Evolutionary conservation across 768 basidiomycete species (phyloP), one percentile per base, ranked within the genome.

Genomic region (Leccinum sublutescens): DNA sequence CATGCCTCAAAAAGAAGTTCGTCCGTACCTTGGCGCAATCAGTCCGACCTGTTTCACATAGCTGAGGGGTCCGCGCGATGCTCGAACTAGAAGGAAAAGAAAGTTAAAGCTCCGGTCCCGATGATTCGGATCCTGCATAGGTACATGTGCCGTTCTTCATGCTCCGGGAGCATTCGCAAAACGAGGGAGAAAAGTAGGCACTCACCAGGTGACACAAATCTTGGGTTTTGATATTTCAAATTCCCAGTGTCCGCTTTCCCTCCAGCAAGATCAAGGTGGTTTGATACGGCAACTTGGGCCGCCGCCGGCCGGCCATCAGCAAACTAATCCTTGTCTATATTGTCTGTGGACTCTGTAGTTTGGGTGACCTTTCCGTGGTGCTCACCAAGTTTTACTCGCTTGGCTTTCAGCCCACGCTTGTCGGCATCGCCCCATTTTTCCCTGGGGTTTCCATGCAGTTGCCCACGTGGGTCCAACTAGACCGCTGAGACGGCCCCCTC

Each of bases 181-280:
- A n/a, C 12, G 10, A 25, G 7, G 50, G 8, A n/a, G 5, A 31
- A 50, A 27, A 14, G n/a, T 34, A 19, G 21, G 11, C 15, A 9
- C 23, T 25, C 31, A 17, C 29, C 9, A 11, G 9, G 6, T 43
- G 8, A 15, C 62, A 62, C 67, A 55, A 43, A 49, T 67, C 59
- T 66, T 58, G 55, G n/a, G 38, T 66, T 66, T 50, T 6, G 29
- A 11, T 40, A 66, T 66, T 66, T 66, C 62, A 66, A 66, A 66
- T 67, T 38, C 33, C 25, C 21, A 21, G 21, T 19, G 11, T 4
- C 12, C 40, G 8, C 17, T 43, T 10, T 19, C 40, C 40, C 38
- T 21, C 38, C 38, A 17, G 15, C 29, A 9, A 29, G 29, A 29
- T 29, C 29, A 29, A 29, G 29, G 33, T 34, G 33, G 34, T 34